phyloP scores from a whole-genome alignment of 257 asterid species.

The Gentiana macrophylla region DNA sequence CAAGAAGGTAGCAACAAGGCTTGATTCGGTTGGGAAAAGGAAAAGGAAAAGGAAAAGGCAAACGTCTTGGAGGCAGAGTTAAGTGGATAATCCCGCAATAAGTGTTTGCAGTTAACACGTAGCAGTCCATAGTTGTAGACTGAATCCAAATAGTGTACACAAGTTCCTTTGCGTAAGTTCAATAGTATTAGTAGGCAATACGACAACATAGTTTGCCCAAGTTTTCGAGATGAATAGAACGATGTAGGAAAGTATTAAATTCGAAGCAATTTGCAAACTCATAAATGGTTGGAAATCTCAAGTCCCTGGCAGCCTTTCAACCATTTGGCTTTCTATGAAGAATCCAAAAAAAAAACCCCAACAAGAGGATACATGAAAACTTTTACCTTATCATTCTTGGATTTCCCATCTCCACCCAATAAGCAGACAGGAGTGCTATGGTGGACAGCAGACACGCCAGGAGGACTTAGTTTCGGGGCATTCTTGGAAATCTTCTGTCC shows the following conservation, averaged over 20 bases:
- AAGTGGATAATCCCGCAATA: too few relatives aligned
- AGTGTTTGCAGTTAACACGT: too few relatives aligned
- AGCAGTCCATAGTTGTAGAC: too few relatives aligned
- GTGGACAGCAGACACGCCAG: conserved; percentile 15
- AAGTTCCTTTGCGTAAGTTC: background rate
- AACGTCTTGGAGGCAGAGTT: background rate
- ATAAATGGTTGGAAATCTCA: background rate
- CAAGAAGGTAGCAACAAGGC: background rate
- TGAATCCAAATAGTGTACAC: too few relatives aligned
- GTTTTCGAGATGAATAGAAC: background rate
- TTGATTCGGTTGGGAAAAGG: background rate
- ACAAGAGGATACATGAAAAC: conserved; percentile 1
- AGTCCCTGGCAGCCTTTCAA: too few relatives aligned
- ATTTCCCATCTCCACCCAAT: conserved; percentile 53
- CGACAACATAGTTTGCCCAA: background rate
- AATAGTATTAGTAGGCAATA: background rate
- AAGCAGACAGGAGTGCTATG: conserved; percentile 32
- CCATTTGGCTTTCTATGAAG: too few relatives aligned
- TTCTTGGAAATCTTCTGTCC: conserved; percentile 21
- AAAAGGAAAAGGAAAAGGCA: too few relatives aligned
- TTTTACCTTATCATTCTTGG: conserved; percentile 44
- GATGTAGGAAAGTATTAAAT: background rate
- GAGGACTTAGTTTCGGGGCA: conserved; percentile 18
- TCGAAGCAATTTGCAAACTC: background rate
- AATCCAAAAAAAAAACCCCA: too few relatives aligned